phyloP scores from a whole-genome alignment of 768 basidiomycete genomes.

The Boletus huronensis region DNA sequence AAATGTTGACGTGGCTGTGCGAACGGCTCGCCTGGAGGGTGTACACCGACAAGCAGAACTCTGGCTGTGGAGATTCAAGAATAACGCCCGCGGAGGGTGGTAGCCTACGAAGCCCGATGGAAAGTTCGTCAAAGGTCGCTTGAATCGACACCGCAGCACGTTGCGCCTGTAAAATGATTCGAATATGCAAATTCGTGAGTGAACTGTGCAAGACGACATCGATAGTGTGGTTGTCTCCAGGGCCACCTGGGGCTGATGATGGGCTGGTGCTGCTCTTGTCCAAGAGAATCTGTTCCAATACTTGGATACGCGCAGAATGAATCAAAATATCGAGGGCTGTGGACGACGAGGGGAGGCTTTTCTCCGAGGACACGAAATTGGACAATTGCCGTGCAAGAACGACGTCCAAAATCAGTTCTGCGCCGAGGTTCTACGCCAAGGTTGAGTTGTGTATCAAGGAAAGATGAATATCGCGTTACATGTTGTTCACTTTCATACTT shows the following conservation, averaged over 20 bases:
- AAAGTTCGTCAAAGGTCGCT: constrained; percentile 16
- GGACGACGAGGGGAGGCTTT: constrained; percentile 11
- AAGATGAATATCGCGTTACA: constrained; percentile 34
- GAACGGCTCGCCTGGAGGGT: constrained; percentile 16
- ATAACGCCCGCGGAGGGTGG: not conserved
- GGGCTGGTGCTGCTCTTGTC: not conserved
- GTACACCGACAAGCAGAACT: constrained; percentile 20
- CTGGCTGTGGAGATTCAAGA: constrained; percentile 10
- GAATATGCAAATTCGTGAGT: constrained; percentile 18
- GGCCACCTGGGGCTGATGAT: not conserved
- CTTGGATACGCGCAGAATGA: constrained; percentile 37
- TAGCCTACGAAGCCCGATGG: constrained; percentile 9
- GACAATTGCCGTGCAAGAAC: constrained; percentile 42
- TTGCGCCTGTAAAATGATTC: constrained; percentile 1
- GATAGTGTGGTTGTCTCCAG: constrained; percentile 3
- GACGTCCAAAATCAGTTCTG: constrained; percentile 38
- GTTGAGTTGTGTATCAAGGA: constrained; percentile 5
- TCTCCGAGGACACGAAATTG: constrained; percentile 26
- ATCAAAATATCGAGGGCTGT: constrained; percentile 43
- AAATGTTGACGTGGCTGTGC: constrained; percentile 13
- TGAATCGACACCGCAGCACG: not conserved
- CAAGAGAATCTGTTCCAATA: constrained; percentile 44
- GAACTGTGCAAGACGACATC: constrained; percentile 20
- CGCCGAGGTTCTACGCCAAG: constrained; percentile 32
- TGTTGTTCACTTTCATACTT: constrained; percentile 44